Base-by-base conservation (phyloP, 345 rosid genomes). In the Salix arbutifolia region DNA sequence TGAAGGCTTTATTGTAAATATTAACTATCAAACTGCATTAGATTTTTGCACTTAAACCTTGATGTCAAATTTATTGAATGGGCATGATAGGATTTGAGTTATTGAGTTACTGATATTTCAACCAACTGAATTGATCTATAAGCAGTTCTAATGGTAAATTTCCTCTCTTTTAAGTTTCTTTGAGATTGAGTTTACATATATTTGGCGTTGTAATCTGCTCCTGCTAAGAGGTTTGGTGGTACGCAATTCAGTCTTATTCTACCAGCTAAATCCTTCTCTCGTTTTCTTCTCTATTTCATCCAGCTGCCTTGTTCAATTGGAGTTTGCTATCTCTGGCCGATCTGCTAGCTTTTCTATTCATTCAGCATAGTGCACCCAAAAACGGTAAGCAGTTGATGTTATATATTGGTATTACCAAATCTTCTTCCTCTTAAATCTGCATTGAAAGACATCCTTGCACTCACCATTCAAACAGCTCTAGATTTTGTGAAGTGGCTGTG, bases 251-350 rank as follows among this genome's bases (percentile, higher is more conserved):
- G 11, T 62, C 6, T 6, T 44, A 19, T 16, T 60, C 56, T 38
- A 46, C 28, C 61, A 65, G 70, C 69, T 65, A 17, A 42, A 65
- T 21, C 17, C 16, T 52, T 50, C 21, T 42, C 14, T 62, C 30
- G 4, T 21, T 53, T 17, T 17, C 42, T 69, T 65, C 17, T 30
- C 68, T 79, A 50, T 71, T 79, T 67, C 30, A 48, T 80, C 60
- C 83, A 86, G 89, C 88, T 79, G 83, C 88, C 70, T 78, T 83
- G 68, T 70, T 80, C 17, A 82, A 82, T 79, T 83, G 87, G 89
- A 86, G 84, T 78, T 62, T 86, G 80, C 78, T 86, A 28, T 86
- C 91, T 77, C 74, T 88, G 62, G 87, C 71, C n/a, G 82, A 86
- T 82, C 80, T 86, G 81, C 68, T 61, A 30, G 81, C 83, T 60